A percentile compares a stretch with the other conserved stretches of the same genome.
phyloP scores from a whole-genome alignment of 2,329 filamentous ascomycete genomes.

The Verticillium zaregamsianum region DNA sequence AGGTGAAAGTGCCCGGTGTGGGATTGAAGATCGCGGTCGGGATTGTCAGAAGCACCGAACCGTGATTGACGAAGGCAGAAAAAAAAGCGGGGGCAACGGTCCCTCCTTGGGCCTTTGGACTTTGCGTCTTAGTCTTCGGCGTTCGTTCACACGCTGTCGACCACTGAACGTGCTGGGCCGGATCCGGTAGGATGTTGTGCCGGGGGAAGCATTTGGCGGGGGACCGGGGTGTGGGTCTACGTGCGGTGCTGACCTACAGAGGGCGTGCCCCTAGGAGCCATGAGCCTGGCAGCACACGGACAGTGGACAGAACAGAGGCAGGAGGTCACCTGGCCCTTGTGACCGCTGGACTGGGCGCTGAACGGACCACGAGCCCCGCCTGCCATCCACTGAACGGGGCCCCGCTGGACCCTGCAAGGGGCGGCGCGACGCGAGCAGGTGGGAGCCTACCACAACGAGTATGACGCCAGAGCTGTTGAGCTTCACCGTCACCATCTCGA shows the following conservation, averaged over 20 bases:
- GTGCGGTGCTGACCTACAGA: neutral
- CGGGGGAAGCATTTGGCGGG: neutral
- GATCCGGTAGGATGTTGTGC: constrained; percentile 1
- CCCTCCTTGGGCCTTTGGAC: neutral
- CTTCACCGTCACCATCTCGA: neutral
- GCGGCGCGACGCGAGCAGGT: neutral
- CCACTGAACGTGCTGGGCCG: neutral
- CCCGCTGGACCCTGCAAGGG: neutral
- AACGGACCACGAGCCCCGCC: neutral
- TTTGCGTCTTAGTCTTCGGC: neutral
- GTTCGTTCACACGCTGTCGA: neutral
- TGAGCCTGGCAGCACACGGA: too few species aligned
- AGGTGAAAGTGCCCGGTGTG: neutral
- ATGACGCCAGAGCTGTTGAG: neutral
- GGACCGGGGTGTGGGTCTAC: neutral
- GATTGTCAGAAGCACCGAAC: neutral
- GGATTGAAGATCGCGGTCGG: neutral
- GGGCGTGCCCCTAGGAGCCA: neutral
- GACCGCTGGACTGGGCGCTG: too few species aligned
- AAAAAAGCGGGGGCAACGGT: neutral
- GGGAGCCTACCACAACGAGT: neutral
- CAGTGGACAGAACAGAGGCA: neutral
- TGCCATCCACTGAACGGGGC: neutral
- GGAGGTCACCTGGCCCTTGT: neutral
- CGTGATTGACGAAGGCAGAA: neutral